Evolutionary conservation across 73 alveolate species (phyloP), one percentile per base, ranked within the genome.

Genomic region (Paramecium primaurelia): DNA sequence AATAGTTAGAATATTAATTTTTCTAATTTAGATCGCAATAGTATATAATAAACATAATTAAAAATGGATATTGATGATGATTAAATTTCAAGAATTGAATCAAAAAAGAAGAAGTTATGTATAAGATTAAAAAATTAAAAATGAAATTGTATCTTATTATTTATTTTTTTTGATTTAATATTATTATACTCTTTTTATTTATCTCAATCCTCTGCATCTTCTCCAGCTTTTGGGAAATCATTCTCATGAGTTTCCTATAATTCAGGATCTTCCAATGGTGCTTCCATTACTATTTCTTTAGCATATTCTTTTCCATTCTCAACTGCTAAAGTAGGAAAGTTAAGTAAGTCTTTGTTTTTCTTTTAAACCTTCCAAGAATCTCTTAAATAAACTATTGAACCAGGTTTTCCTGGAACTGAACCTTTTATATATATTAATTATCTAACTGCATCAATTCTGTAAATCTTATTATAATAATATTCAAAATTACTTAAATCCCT

Each of bases 341-440:
- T 94, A 42, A 94, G 71, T 20, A 69, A 86, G 22, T 86, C 59
- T 40, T 95, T 93, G 54, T 96, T 94, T 59, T 93, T 87, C 34
- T 59, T 83, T 10, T 20, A n/a, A 30, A 59, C 95, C 73, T 95
- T 95, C 73, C 60, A 28, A 36, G 98, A 94, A 59, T 96, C 99
- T 45, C 86, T 71, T 8, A 96, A 47, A 58, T 92, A 86, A 12
- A 96, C 96, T 30, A 94, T 95, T 14, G 94, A 86, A 1, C 98
- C 97, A 16, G 92, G 64, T n/a, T 95, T 64, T 59, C 99, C 99
- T 44, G 99, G 99, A 16, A 95, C 98, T n/a, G 93, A 59, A 6
- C 99, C 99, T 92, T 77, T 89, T 18, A 96, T 86, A 59, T 91
- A 96, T 30, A 96, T 86, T 34, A 96, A 83, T 51, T 94, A 92